Percentiles rank a stretch among this genome's conserved stretches.
Conservation (phyloP, 1,284 basidiomycete species). For the Fistulinella staudtii region DNA sequence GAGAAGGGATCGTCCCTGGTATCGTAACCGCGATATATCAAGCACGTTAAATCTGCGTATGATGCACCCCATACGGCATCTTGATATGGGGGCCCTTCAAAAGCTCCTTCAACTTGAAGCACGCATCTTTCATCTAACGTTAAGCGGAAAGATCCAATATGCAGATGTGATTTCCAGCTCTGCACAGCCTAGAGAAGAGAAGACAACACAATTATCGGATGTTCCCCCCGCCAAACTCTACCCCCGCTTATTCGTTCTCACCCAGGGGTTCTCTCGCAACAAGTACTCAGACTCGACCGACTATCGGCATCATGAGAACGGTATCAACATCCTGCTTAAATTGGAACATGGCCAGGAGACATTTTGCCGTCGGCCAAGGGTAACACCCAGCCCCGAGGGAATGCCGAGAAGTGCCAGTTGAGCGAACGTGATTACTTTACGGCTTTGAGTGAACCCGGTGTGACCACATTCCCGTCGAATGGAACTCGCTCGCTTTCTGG, state of each 20-base stretch:
- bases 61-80: slow-evolving; percentile 35
- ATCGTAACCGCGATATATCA: slow-evolving; percentile 34
- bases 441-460: slow-evolving; percentile 12
- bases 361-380: neutral
- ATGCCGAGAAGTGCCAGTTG: slow-evolving; percentile 17
- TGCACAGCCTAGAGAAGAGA: slow-evolving; percentile 28
- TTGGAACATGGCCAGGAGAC: neutral
- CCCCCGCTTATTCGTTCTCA: slow-evolving; percentile 10
- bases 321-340: neutral
- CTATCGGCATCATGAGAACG: slow-evolving; percentile 16
- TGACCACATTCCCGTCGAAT: slow-evolving; percentile 11
- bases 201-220: slow-evolving; percentile 10
- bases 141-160: slow-evolving; percentile 35
- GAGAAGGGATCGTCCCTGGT: slow-evolving; percentile 36
- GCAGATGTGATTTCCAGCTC: slow-evolving; percentile 31
- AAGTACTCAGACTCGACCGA: slow-evolving; percentile 6
- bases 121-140: slow-evolving; percentile 36
- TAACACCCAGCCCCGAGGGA: slow-evolving; percentile 19
- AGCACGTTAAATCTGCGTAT: slow-evolving; percentile 34
- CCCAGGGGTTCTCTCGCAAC: neutral
- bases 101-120: slow-evolving; percentile 22
- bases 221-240: slow-evolving; percentile 10
- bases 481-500: slow-evolving; percentile 13
- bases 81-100: slow-evolving; percentile 26
- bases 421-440: slow-evolving; percentile 24